A percentile compares a stretch with the other conserved stretches of the same genome.
phyloP scores from a whole-genome alignment of 2,329 filamentous ascomycete genomes.

The Talaromyces sp. region DNA sequence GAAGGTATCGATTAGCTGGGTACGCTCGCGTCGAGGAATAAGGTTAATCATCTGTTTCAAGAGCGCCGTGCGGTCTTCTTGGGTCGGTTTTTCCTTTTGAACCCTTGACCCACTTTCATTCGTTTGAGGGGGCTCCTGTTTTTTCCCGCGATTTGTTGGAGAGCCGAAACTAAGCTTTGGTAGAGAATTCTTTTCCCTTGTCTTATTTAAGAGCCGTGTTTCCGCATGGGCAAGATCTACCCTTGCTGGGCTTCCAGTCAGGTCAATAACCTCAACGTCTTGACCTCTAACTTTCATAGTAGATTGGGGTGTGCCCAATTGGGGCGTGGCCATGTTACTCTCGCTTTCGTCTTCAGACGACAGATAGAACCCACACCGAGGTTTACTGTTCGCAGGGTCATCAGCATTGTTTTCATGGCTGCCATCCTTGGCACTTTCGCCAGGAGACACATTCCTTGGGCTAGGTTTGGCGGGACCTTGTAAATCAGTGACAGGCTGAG shows the following conservation, averaged over 20 bases:
- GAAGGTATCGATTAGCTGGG: neutral
- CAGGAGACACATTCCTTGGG: neutral
- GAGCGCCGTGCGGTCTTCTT: neutral
- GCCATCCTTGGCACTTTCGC: neutral
- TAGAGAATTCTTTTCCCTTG: neutral
- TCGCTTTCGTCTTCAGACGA: conserved; percentile 8
- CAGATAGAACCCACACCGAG: conserved; percentile 6
- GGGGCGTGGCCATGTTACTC: conserved; percentile 2
- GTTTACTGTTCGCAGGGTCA: conserved; percentile 1
- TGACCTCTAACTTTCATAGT: neutral
- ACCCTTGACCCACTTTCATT: neutral
- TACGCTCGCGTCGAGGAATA: neutral
- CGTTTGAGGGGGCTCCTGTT: neutral
- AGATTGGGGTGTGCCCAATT: neutral
- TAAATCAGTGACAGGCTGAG: neutral
- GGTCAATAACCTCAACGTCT: conserved; percentile 25
- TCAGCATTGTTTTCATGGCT: neutral
- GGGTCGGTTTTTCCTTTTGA: neutral
- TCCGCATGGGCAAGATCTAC: neutral
- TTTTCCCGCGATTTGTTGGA: neutral
- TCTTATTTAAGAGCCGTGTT: conserved; percentile 30
- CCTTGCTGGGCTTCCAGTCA: conserved; percentile 24
- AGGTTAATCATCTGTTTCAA: conserved; percentile 6
- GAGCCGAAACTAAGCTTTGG: neutral
- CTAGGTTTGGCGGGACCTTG: neutral